These are phyloP conservation scores for Rhodotorula taiwanensis DNA, from an alignment of 768 basidiomycete species.

Conservation along the genomic window DNA sequence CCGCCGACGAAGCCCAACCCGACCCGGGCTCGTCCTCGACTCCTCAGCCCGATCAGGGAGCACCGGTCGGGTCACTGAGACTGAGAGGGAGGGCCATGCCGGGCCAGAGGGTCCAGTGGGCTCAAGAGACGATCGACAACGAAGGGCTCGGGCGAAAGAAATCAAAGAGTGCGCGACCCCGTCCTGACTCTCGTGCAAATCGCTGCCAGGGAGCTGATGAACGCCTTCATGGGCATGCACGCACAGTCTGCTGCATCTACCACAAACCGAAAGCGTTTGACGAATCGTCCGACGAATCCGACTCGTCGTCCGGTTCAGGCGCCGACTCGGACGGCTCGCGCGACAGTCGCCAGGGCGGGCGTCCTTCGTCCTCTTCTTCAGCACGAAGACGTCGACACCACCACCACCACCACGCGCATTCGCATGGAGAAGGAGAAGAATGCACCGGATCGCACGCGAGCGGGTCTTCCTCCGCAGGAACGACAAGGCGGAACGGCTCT, in stretches of 20 bases:
- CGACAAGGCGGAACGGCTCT: too few relatives aligned
- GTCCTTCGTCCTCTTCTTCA: too few relatives aligned
- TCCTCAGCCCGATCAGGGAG: too few relatives aligned
- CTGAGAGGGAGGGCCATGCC: constrained; percentile 69
- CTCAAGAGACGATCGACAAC: constrained; percentile 18
- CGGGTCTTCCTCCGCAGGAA: too few relatives aligned
- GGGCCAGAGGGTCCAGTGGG: constrained; percentile 10
- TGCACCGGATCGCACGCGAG: too few relatives aligned
- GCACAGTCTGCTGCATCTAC: constrained; percentile 39
- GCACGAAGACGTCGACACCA: not conserved
- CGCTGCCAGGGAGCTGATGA: too few relatives aligned
- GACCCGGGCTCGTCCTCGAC: not conserved
- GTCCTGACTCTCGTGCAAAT: too few relatives aligned
- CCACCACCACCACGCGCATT: constrained; percentile 6
- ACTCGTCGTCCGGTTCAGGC: constrained; percentile 3
- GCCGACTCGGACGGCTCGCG: constrained; percentile 10
- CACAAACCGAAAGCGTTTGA: constrained; percentile 36
- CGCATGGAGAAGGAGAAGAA: not conserved
- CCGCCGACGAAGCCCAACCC: not conserved
- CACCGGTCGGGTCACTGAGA: constrained; percentile 67
- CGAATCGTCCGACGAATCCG: constrained; percentile 28
- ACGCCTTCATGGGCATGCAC: too few relatives aligned
- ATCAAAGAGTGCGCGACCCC: constrained; percentile 5
- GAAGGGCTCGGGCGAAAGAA: constrained; percentile 22
- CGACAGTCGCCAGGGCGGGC: constrained; percentile 6